These are phyloP conservation scores for Ambrosia trifida DNA, from an alignment of 129 eudicot genomes.

Conservation along the genomic window DNA sequence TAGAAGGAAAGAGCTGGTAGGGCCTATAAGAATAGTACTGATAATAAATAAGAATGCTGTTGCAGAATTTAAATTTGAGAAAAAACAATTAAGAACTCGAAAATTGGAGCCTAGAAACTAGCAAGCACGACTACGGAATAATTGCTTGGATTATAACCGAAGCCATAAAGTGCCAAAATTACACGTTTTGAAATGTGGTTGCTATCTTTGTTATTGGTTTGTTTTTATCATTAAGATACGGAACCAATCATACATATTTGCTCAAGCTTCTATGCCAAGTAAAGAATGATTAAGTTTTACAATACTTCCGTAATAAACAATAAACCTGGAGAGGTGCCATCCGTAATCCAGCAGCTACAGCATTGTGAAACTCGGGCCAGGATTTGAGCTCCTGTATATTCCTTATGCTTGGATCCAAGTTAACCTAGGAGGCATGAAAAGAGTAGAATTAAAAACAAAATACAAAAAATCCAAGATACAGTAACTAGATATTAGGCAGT, in stretches of 20 bases:
- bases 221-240: neutral
- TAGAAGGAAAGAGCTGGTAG: neutral
- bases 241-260: neutral
- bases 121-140: conserved; percentile 10
- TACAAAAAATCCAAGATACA: neutral
- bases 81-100: conserved; percentile 3
- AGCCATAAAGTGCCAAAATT: neutral
- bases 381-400: conserved; percentile 89
- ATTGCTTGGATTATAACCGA: neutral
- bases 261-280: neutral
- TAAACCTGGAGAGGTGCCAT: conserved; percentile 86
- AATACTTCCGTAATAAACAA: conserved; percentile 20
- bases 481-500: conserved; percentile 10
- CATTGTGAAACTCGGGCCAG: conserved; percentile 99
- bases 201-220: neutral
- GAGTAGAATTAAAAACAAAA: conserved; percentile 1
- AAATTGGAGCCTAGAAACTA: neutral
- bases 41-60: neutral
- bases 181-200: neutral
- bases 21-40: neutral
- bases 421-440: conserved; percentile 56
- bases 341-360: conserved; percentile 96
- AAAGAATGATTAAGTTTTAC: neutral
- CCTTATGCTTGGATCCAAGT: conserved; percentile 85
- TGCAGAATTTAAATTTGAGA: neutral